phyloP scores from a whole-genome alignment of 208 protist species.

The Borovskyia barvae region DNA sequence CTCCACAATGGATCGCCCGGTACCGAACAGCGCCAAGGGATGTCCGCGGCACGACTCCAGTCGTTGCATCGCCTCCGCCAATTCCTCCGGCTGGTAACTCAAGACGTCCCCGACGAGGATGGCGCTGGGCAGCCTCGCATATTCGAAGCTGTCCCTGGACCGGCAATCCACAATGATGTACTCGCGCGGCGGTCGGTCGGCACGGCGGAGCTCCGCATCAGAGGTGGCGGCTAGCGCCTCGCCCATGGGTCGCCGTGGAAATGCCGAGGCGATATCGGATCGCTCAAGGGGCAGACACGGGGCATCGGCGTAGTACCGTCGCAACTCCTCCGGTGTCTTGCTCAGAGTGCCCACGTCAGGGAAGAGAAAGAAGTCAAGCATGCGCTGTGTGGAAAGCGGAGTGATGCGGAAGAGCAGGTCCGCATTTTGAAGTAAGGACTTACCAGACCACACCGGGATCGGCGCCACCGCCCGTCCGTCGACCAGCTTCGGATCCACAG shows the following conservation, averaged over 20 bases:
- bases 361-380: conserved; percentile 67
- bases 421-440: conserved; percentile 73
- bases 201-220: too few relatives aligned
- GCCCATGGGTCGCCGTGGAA: conserved; percentile 17
- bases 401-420: conserved; percentile 74
- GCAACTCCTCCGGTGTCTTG: conserved; percentile 51
- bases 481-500: conserved; percentile 39
- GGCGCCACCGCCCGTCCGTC: conserved; percentile 54
- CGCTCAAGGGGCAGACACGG: conserved; percentile 72
- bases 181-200: conserved; percentile 29
- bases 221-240: not conserved
- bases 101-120: conserved; percentile 65
- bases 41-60: conserved; percentile 41
- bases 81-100: conserved; percentile 31
- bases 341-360: conserved; percentile 38
- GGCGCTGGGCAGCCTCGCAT: conserved; percentile 76
- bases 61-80: conserved; percentile 42
- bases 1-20: conserved; percentile 69
- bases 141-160: conserved; percentile 73
- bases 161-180: conserved; percentile 91
- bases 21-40: conserved; percentile 51
- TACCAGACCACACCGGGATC: conserved; percentile 53
- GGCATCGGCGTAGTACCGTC: conserved; percentile 55
- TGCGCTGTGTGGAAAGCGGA: conserved; percentile 53
- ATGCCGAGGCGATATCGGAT: conserved; percentile 63